Evolutionary conservation across 2,329 filamentous ascomycete genomes (phyloP).

Genomic region (Trichoderma hamatum): DNA sequence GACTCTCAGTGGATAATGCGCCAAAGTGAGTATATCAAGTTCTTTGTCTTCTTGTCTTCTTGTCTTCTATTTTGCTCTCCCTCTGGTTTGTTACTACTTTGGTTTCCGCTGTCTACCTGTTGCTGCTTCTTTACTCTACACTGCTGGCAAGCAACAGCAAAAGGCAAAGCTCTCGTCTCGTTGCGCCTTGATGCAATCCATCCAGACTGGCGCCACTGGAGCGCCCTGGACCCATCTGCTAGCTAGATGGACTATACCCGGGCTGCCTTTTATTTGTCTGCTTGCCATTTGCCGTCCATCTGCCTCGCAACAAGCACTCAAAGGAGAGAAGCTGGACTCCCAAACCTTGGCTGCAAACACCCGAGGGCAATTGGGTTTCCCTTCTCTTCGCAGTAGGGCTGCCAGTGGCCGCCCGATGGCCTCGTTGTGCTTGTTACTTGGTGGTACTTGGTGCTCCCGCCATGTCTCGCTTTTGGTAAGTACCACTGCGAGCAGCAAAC

Average conservation of each 20-base stretch:
- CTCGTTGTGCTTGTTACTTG: not conserved
- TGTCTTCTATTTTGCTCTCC: not conserved
- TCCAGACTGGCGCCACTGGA: not conserved
- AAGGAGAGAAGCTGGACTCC: not conserved
- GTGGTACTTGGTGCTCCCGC: not conserved
- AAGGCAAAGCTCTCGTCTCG: not conserved
- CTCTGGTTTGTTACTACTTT: not conserved
- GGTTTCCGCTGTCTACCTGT: not conserved
- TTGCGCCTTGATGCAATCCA: not conserved
- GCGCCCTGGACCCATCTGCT: not conserved
- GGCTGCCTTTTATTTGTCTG: not conserved
- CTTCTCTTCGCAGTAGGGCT: slow-evolving; percentile 3
- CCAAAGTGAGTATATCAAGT: slow-evolving; percentile 14
- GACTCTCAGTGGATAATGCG: not conserved
- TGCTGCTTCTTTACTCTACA: not conserved
- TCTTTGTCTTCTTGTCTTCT: not conserved
- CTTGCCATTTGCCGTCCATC: too few species aligned
- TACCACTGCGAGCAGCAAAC: slow-evolving; percentile 5
- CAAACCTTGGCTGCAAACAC: slow-evolving; percentile 17
- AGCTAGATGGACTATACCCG: not conserved
- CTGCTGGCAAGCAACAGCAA: not conserved
- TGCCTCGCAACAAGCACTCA: not conserved
- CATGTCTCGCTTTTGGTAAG: slow-evolving; percentile 1
- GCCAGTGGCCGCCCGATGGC: slow-evolving; percentile 2
- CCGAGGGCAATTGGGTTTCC: not conserved